Percentiles rank a stretch among this genome's conserved stretches.
These are phyloP conservation scores for Samsoniella hepiali DNA, from an alignment of 2,329 filamentous ascomycete species.

Conservation along the genomic window DNA sequence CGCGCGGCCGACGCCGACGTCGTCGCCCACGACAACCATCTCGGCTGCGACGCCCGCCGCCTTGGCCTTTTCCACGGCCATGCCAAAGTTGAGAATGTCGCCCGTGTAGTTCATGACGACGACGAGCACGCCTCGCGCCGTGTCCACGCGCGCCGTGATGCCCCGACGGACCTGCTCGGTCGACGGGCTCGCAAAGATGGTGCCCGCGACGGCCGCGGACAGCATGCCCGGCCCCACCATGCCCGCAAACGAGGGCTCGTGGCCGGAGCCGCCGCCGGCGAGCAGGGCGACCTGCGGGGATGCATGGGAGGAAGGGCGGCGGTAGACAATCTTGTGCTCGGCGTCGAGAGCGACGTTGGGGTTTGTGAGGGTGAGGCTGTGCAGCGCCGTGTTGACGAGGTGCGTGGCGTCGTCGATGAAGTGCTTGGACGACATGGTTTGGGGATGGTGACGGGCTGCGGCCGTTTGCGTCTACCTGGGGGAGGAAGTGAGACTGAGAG, in stretches of 20 bases:
- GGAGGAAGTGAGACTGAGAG: neutral
- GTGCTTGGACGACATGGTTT: conserved; percentile 64
- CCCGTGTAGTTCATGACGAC: conserved; percentile 95
- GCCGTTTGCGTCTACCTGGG: neutral
- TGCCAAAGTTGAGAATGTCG: conserved; percentile 86
- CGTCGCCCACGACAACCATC: conserved; percentile 90
- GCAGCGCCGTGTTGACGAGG: conserved; percentile 73
- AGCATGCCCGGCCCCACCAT: conserved; percentile 83
- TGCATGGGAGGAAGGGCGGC: conserved; percentile 50
- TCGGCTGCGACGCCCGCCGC: conserved; percentile 74
- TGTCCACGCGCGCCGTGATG: conserved; percentile 69
- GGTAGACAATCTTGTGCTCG: conserved; percentile 81
- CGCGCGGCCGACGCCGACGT: conserved; percentile 79
- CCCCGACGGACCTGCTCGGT: conserved; percentile 79
- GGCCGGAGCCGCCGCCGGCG: conserved; percentile 84
- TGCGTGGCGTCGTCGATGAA: conserved; percentile 82
- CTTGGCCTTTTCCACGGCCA: conserved; percentile 88
- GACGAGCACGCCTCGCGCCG: conserved; percentile 73
- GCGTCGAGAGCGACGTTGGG: conserved; percentile 76
- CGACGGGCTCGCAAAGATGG: conserved; percentile 78
- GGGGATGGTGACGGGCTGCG: neutral
- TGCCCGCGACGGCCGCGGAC: conserved; percentile 78
- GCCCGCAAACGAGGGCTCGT: conserved; percentile 82
- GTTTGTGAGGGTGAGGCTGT: conserved; percentile 77
- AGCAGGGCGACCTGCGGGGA: conserved; percentile 73